Percentiles rank a stretch among this genome's conserved stretches.
phyloP scores from a whole-genome alignment of 345 rosid species.

The Heritiera littoralis region DNA sequence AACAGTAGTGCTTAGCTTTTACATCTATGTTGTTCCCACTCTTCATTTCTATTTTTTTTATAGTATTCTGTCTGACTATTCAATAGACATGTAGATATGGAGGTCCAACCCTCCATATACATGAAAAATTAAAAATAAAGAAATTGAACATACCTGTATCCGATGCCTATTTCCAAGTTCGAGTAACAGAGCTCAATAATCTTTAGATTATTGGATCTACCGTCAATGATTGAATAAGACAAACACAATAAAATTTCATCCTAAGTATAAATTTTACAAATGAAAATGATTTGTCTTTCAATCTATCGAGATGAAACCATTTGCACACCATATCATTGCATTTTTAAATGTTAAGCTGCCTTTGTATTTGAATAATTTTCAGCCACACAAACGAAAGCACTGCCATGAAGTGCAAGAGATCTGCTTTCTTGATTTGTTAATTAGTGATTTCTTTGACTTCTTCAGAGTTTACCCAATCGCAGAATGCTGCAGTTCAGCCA shows the following conservation, averaged over 20 bases:
- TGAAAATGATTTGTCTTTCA: neutral
- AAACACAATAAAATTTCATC: neutral
- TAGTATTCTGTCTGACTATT: too few species aligned
- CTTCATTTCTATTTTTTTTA: too few species aligned
- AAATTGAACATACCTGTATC: too few species aligned
- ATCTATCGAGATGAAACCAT: neutral
- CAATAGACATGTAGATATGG: too few species aligned
- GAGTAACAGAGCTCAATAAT: neutral
- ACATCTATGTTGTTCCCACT: too few species aligned
- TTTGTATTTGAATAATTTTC: neutral
- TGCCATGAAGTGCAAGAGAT: neutral
- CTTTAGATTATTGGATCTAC: neutral
- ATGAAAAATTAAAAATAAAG: too few species aligned
- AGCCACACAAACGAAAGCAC: neutral
- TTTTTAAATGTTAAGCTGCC: neutral
- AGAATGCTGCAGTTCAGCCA: constrained; percentile 31
- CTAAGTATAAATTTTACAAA: neutral
- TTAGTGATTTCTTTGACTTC: neutral
- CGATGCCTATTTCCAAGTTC: too few species aligned
- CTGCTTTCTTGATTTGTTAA: constrained; percentile 1
- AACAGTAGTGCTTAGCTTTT: too few species aligned
- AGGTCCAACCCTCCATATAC: too few species aligned
- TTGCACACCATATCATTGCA: neutral
- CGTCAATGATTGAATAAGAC: neutral
- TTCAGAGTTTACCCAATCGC: neutral